Base-by-base conservation (phyloP, 805 yeast genomes). In the Zygosaccharomyces bisporus region DNA sequence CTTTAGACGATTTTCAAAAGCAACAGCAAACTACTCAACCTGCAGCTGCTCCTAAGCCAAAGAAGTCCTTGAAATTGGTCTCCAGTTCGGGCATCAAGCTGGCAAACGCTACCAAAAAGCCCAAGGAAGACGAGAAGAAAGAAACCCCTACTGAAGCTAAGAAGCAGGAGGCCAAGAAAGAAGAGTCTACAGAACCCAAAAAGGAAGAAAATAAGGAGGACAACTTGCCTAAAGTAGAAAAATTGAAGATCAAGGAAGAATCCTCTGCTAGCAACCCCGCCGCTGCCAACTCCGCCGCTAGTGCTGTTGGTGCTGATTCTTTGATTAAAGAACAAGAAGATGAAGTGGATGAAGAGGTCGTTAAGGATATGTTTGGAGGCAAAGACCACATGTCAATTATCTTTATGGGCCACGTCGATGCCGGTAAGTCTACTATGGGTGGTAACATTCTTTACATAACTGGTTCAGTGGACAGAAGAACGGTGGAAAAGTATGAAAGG, bases 391-490 rank as follows among this genome's bases (percentile, higher is more conserved):
- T 93, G 65, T 90, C 97, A 14, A 84, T 93, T 57, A 88, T 93
- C 56, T 93, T 93, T 71, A 93, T 93, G 98, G 99, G 99, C 58
- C 99, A 93, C 65, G 99, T 93, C 55, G 99, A 93, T 76, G 99
- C 99, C 27, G 99, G 99, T 66, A 93, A 93, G 70, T 88, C 96
- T 41, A 93, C 99, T 49, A 91, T 93, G 96, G 99, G 99, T 67
- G 99, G 99, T 72, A 93, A 93, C 70, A 74, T 93, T 56, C 77
- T 93, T 53, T 91, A 75, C 64, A 74, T 93, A 61, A 91, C 98
- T 17, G 98, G 98, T 50, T 87, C 97, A 38, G 99, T 93, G 49
- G 99, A 93, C 70, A 93, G 93, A 76, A 86, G 99, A 74, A 91
- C 97, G 16, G 93, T 93, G 54, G 99, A 93, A 58, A 93, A 93